These are phyloP conservation scores for Lasiodiplodia citricola DNA, from an alignment of 2,329 filamentous ascomycete species.

Conservation along the genomic window DNA sequence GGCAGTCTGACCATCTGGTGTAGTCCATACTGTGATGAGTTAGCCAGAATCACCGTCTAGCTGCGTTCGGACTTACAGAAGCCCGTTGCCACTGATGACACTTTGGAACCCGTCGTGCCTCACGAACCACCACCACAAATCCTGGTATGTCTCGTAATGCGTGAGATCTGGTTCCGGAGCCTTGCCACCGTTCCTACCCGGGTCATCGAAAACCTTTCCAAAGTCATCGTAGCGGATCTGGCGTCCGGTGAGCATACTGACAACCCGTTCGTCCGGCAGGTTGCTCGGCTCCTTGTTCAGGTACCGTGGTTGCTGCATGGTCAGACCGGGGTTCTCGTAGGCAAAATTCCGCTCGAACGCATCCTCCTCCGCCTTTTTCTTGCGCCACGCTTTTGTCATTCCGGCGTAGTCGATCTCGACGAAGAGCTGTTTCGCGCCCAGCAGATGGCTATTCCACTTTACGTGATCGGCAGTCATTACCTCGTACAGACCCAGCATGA, in stretches of 20 bases:
- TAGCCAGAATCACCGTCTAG: neutral
- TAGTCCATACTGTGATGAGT: conserved; percentile 70
- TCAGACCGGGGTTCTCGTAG: conserved; percentile 38
- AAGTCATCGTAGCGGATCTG: conserved; percentile 64
- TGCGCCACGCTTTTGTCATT: conserved; percentile 73
- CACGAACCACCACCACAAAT: conserved; percentile 94
- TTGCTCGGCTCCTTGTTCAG: conserved; percentile 17
- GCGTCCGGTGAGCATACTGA: conserved; percentile 64
- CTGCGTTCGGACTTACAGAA: conserved; percentile 69
- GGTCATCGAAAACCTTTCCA: conserved; percentile 54
- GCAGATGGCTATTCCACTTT: conserved; percentile 93
- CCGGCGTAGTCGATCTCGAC: conserved; percentile 79
- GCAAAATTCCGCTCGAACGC: conserved; percentile 46
- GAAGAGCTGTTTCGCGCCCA: conserved; percentile 81
- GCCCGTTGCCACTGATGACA: conserved; percentile 80
- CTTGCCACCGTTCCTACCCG: conserved; percentile 31
- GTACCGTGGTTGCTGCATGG: conserved; percentile 44
- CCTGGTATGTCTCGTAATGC: conserved; percentile 78
- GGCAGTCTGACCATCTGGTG: conserved; percentile 81
- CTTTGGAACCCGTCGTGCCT: conserved; percentile 95
- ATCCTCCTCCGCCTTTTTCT: conserved; percentile 60
- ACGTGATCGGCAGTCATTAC: conserved; percentile 93
- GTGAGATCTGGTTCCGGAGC: conserved; percentile 67
- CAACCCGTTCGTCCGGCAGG: conserved; percentile 54
- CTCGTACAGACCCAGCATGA: conserved; percentile 89